Conservation (phyloP, 2,329 filamentous ascomycete species). For the Didymella arachidicola region DNA sequence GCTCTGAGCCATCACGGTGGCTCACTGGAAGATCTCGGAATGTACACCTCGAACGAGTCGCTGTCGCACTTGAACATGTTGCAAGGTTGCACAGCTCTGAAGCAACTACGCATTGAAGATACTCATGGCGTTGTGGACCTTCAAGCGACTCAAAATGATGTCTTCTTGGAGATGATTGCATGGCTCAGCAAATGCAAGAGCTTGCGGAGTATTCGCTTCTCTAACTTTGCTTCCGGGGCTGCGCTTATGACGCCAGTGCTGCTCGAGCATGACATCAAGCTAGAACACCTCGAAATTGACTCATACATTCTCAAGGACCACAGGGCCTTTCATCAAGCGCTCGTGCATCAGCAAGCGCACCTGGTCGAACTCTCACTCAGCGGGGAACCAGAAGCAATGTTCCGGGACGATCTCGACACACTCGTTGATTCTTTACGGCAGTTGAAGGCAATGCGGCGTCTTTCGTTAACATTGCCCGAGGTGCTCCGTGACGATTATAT, state of each 20-base stretch:
- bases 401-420: slow-evolving; percentile 58
- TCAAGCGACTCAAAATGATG: slow-evolving; percentile 61
- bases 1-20: slow-evolving; percentile 61
- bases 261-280: slow-evolving; percentile 55
- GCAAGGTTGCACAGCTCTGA: slow-evolving; percentile 58
- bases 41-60: slow-evolving; percentile 60
- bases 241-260: slow-evolving; percentile 62
- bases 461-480: slow-evolving; percentile 62
- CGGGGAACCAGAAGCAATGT: slow-evolving; percentile 58
- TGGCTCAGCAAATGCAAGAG: slow-evolving; percentile 64
- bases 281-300: slow-evolving; percentile 60
- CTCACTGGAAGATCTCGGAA: slow-evolving; percentile 63
- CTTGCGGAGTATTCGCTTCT: slow-evolving; percentile 61
- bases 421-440: slow-evolving; percentile 61
- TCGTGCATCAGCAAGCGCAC: slow-evolving; percentile 61
- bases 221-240: slow-evolving; percentile 60
- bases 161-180: slow-evolving; percentile 59
- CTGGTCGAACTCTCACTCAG: slow-evolving; percentile 58
- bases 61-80: slow-evolving; percentile 60
- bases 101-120: slow-evolving; percentile 60
- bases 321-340: slow-evolving; percentile 60
- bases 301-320: slow-evolving; percentile 59
- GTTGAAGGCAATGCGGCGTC: slow-evolving; percentile 60
- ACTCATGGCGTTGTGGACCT: slow-evolving; percentile 55
- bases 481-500: slow-evolving; percentile 62